Percentiles rank a stretch among this genome's conserved stretches.
Conservation (phyloP, 768 basidiomycete species). For the Aureoboletus auriporus region DNA sequence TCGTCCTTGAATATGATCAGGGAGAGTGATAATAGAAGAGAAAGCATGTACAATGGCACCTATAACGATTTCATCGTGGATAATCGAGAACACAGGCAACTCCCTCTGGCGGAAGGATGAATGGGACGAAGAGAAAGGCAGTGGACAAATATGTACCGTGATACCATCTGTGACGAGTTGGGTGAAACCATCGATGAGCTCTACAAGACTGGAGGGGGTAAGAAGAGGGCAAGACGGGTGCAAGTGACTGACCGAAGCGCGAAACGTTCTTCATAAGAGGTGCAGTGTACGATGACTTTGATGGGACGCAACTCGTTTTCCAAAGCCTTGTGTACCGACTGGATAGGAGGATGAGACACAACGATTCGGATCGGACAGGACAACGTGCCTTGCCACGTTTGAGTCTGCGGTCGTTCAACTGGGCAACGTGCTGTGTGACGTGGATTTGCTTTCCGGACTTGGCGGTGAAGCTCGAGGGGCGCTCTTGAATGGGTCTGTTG, state of each 20-base stretch:
- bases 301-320: slow-evolving; percentile 68
- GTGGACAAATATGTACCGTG: slow-evolving; percentile 39
- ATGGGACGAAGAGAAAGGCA: background rate
- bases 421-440: slow-evolving; percentile 48
- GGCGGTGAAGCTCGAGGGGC: slow-evolving; percentile 56
- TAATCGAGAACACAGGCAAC: slow-evolving; percentile 76
- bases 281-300: slow-evolving; percentile 47
- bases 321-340: slow-evolving; percentile 74
- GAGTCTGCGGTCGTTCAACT: slow-evolving; percentile 49
- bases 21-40: background rate
- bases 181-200: slow-evolving; percentile 65
- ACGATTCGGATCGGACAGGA: background rate
- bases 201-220: slow-evolving; percentile 52
- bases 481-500: slow-evolving; percentile 40
- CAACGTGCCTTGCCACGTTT: slow-evolving; percentile 53
- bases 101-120: slow-evolving; percentile 52
- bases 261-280: slow-evolving; percentile 70
- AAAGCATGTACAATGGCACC: slow-evolving; percentile 64
- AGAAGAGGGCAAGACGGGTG: background rate
- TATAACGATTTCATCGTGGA: slow-evolving; percentile 58
- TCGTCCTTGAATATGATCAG: slow-evolving; percentile 48
- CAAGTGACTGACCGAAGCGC: slow-evolving; percentile 54
- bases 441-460: slow-evolving; percentile 56
- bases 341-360: background rate
- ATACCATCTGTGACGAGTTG: slow-evolving; percentile 44